These are phyloP conservation scores for Schizochytrium sp. DNA, from an alignment of 108 stramenopile genomes.

Conservation along the genomic window DNA sequence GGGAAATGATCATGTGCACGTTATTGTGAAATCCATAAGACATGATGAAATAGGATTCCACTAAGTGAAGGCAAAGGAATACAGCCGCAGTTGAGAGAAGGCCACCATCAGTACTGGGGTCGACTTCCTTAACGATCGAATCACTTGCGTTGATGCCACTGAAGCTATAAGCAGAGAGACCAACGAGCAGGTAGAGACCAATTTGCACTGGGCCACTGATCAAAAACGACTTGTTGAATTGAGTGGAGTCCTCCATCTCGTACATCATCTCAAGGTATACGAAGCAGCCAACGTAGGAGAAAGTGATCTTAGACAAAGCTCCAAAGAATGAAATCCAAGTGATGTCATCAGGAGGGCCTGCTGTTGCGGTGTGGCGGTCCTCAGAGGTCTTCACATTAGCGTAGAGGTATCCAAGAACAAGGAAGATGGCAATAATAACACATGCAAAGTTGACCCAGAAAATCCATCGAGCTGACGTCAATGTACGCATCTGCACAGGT, in stretches of 20 bases:
- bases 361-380: not conserved
- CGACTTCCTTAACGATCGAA: conserved; percentile 1
- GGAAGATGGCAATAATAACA: conserved; percentile 15
- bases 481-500: not conserved
- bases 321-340: conserved; percentile 12
- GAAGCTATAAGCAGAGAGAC: not conserved
- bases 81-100: not conserved
- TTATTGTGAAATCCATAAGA: not conserved
- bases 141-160: not conserved
- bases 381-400: not conserved
- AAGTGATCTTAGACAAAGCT: conserved; percentile 11
- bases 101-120: not conserved
- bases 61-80: not conserved
- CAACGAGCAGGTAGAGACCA: not conserved
- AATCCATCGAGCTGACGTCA: not conserved
- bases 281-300: conserved; percentile 22
- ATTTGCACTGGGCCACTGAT: not conserved
- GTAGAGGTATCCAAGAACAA: not conserved
- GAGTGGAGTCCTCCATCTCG: not conserved
- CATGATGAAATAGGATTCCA: conserved; percentile 31
- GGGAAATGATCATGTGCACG: not conserved
- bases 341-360: not conserved
- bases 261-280: not conserved
- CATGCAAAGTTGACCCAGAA: conserved; percentile 22
- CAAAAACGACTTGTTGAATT: not conserved